Evolutionary conservation across 768 basidiomycete genomes (phyloP), one percentile per base, ranked within the genome.

Genomic region (Zangia roseola): DNA sequence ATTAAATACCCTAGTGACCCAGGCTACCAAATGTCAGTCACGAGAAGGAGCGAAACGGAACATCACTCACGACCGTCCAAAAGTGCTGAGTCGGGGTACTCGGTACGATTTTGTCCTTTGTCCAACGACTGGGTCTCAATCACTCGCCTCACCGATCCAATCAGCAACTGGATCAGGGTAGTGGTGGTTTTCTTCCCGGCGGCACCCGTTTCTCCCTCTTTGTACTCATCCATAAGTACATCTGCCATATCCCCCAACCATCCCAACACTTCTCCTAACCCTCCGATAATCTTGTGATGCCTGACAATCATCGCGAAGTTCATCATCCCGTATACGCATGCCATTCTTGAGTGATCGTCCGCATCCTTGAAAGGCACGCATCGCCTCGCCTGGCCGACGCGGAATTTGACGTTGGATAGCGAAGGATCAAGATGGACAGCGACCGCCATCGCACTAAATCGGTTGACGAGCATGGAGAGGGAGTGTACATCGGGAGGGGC

Each of bases 381-480:
- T 23, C 75, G 76, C 16, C 76, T 80, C 6, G 86, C 84, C 44
- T 81, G 82, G n/a, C 74, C 67, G 35, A 94, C 65, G 14, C 86
- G 81, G 37, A 76, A 74, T 5, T 68, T 68, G 39, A 76, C 68
- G 19, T 77, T 75, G 3, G 71, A 56, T 1, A 71, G 61, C 0
- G 73, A 67, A 0, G 83, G 81, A 39, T 86, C 81, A 38, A 97
- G 77, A 56, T 84, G 78, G 36, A 88, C 75, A 5, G 82, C 83
- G 23, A 90, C 73, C 6, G 86, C 80, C 54, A 88, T 73, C 10
- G 88, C 84, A 41, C 79, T 81, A 58, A 90, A 82, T 9, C 93
- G 82, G 66, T 97, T 97, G 67, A 86, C 82, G 28, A 95, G 73
- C 77, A 83, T 83, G 1, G 90, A 86, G 2, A 88, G 72, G 31